Evolutionary conservation across 441 rosid genomes (phyloP).

Genomic region (Populus hybrid): DNA sequence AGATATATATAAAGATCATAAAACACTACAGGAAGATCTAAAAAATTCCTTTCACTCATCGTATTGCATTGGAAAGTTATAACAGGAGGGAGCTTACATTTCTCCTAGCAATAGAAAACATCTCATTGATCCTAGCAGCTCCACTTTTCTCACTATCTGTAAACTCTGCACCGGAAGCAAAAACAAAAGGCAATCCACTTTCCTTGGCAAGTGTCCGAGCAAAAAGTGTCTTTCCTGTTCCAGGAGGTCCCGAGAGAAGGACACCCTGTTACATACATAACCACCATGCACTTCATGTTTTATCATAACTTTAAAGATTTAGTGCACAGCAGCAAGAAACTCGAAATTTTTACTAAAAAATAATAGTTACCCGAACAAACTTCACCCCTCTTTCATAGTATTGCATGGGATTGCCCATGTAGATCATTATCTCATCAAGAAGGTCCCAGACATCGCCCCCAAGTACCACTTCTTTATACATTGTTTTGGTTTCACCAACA

Average conservation of each 20-base stretch:
- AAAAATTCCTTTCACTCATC: not conserved
- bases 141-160: slow-evolving; percentile 94
- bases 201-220: slow-evolving; percentile 94
- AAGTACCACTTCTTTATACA: slow-evolving; percentile 88
- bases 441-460: slow-evolving; percentile 99
- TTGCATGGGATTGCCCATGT: slow-evolving; percentile 94
- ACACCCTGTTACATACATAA: slow-evolving; percentile 61
- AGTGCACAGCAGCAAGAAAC: slow-evolving; percentile 7
- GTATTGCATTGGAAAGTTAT: not conserved
- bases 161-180: slow-evolving; percentile 98
- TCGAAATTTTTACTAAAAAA: not conserved
- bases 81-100: slow-evolving; percentile 51
- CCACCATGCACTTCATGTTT: slow-evolving; percentile 3
- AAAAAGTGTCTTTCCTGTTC: slow-evolving; percentile 99
- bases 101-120: slow-evolving; percentile 89
- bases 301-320: slow-evolving; percentile 20
- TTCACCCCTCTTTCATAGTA: slow-evolving; percentile 81
- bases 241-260: slow-evolving; percentile 98
- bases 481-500: slow-evolving; percentile 79
- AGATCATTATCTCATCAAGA: slow-evolving; percentile 92
- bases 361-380: slow-evolving; percentile 81
- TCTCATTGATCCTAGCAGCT: slow-evolving; percentile 84
- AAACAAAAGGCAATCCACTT: slow-evolving; percentile 95
- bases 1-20: not conserved
- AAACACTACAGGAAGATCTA: not conserved